Conservation (phyloP, 2,329 filamentous ascomycete species). For the Nemania sp. region DNA sequence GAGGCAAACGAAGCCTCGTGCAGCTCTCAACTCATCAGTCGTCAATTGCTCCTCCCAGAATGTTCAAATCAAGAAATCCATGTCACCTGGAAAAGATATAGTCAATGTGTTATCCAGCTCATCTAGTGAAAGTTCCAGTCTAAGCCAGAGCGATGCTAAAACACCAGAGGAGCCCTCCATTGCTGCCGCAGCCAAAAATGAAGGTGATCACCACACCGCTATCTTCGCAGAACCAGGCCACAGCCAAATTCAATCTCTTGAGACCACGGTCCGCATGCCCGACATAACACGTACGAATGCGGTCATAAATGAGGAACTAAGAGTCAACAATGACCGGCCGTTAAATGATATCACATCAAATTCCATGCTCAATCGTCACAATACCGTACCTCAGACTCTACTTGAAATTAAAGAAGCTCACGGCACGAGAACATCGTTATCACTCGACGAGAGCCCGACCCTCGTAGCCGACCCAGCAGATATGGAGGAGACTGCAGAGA, state of each 20-base stretch:
- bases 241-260: neutral
- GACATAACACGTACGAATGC: neutral
- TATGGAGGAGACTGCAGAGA: constrained; percentile 14
- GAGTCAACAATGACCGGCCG: neutral
- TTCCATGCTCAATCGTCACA: neutral
- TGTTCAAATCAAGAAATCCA: constrained; percentile 23
- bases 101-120: neutral
- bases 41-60: neutral
- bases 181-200: neutral
- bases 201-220: neutral
- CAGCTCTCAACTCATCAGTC: neutral
- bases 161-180: neutral
- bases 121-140: neutral
- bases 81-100: constrained; percentile 15
- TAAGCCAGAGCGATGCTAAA: neutral
- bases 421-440: neutral
- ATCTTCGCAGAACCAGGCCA: neutral
- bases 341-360: constrained; percentile 10
- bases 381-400: constrained; percentile 8
- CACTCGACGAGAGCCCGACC: constrained; percentile 30
- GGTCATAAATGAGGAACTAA: neutral
- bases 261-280: neutral
- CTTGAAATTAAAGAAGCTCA: constrained; percentile 10
- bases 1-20: constrained; percentile 20
- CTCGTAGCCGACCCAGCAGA: constrained; percentile 31